Base-by-base conservation (phyloP, 2,329 filamentous ascomycete genomes). In the Herpotrichia juniperi region DNA sequence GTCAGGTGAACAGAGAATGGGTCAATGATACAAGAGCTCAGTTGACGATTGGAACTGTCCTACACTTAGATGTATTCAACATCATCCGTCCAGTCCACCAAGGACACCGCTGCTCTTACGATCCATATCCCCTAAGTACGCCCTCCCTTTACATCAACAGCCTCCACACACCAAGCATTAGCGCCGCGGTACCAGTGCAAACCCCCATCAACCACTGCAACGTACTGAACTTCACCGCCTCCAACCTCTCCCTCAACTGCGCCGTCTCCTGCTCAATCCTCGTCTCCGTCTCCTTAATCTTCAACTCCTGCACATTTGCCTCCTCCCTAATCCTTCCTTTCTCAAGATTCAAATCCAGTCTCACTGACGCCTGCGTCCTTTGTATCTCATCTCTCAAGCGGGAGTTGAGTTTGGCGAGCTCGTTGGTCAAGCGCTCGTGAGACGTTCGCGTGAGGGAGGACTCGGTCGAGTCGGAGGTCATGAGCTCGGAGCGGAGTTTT, bases 251-350 rank as follows among this genome's bases (percentile, higher is more conserved):
- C 61, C 91, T 82, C 69, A 99, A 74, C 26, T 89, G 89, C 34
- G 93, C 93, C 48, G 94, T 92, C 80, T 97, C 94, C 78, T 97
- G 93, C 80, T 99, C 94, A 67, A 99, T 97, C 76, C 96, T 88
- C 51, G 93, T 96, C 79, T 99, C 94, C 11, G 94, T 97, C 83
- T 99, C 94, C 80, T 96, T 97, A 68, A 99, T 91, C 80, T 96
- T 96, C 76, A 99, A 86, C 76, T 99, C 94, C 78, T 97, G 94
- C 51, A 90, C 89, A 61, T 96, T 96, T 16, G 93, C 92, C 80
- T 99, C 94, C 77, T 99, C 94, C 56, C 94, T 82, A 62, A 97
- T 99, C 57, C 94, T 84, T 12, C 94, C 94, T 79, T 99, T 99
- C 71, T 99, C 94, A 40, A 99, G 79, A 75, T 97, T 99, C 55